phyloP scores from a whole-genome alignment of 139 green algal genomes.

The Deuterostichococcus epilithicus region DNA sequence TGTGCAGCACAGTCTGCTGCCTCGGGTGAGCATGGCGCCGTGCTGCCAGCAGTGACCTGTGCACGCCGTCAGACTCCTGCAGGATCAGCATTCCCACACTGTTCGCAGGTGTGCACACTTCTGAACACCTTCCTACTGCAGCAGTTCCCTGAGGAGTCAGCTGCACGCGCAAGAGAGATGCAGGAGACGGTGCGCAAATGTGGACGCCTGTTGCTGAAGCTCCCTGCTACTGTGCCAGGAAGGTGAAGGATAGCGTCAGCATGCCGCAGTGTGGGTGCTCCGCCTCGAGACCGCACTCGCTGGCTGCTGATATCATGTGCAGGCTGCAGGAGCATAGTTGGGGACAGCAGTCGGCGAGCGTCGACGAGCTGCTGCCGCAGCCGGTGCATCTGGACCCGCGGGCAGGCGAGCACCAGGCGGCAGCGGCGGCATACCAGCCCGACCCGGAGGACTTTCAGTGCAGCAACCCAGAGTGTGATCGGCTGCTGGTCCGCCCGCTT shows the following conservation, averaged over 20 bases:
- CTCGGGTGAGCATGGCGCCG: background rate
- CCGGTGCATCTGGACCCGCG: background rate
- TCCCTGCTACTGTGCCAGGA: too few species aligned
- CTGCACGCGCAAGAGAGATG: background rate
- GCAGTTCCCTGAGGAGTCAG: background rate
- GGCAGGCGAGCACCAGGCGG: too few species aligned
- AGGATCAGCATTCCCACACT: too few species aligned
- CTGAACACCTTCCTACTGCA: background rate
- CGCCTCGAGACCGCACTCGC: too few species aligned
- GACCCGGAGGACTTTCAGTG: background rate
- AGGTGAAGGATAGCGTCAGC: too few species aligned
- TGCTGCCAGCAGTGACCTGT: too few species aligned
- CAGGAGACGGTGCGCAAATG: background rate
- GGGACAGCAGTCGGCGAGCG: background rate
- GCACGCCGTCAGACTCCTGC: too few species aligned
- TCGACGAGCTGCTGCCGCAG: background rate
- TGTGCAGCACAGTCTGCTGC: background rate
- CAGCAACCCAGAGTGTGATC: background rate
- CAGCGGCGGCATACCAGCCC: background rate
- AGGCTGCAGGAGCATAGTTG: background rate
- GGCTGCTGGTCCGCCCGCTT: background rate
- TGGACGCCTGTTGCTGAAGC: background rate
- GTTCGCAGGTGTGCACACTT: background rate
- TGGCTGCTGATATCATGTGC: too few species aligned
- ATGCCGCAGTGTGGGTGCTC: too few species aligned